Evolutionary conservation across 257 asterid species (phyloP), one percentile per base, ranked within the genome.

Genomic region (Solanum ossicruentum): DNA sequence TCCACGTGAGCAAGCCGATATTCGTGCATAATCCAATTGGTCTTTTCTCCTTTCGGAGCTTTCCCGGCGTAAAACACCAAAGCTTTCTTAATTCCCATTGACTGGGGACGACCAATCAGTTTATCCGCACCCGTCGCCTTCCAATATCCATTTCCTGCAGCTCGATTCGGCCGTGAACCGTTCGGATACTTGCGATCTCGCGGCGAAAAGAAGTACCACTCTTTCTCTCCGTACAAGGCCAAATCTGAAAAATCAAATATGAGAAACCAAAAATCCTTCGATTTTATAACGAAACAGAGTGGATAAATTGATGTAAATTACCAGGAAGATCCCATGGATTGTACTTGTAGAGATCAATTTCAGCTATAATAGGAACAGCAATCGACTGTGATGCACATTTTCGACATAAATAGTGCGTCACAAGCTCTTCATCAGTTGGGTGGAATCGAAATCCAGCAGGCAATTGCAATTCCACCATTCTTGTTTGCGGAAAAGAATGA

Each of bases 101-200:
- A 81, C 28, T 91, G 94, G 66, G 98, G 97, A 2, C 85, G 82
- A 0, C 97, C 95, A 82, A 95, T 93, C 70, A 97, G 94, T 89
- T 95, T 95, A 87, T 95, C 98, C 0, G 96, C 98, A 0, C 98
- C 98, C 71, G 98, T 95, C 1, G 98, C 98, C 89, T 95, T 95
- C 98, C 98, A 95, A 55, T 95, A 95, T 54, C 98, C 98, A 10
- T 90, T 90, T 5, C 98, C 98, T 5, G 98, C 98, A 5, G 98
- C 93, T 61, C 98, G 91, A 84, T 95, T 95, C 61, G 98, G 98
- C 55, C 98, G 79, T 61, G 98, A 95, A 20, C 98, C 98, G 83
- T 95, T 95, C 12, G 99, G 99, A 65, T 95, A 95, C 88, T 95
- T 95, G 85, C 98, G 91, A 54, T 95, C 98, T 87, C 98, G 85